Base-by-base conservation (phyloP, 345 rosid species). In the Microcos paniculata region DNA sequence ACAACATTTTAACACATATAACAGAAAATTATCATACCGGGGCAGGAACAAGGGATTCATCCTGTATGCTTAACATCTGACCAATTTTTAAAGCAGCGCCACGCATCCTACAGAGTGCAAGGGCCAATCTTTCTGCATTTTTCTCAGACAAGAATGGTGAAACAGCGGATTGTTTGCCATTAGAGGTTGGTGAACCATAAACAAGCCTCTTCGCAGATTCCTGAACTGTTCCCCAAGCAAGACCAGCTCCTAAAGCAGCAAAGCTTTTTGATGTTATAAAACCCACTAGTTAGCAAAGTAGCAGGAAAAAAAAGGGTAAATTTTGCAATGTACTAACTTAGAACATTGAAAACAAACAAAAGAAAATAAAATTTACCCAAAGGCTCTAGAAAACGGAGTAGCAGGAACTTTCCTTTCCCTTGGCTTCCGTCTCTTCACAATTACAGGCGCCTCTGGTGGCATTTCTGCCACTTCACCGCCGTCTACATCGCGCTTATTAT, bases 51-150 rank as follows among this genome's bases (percentile, higher is more conserved):
- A 96, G 97, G 76, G 93, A 88, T 84, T 96, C 98, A 68, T 96
- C 98, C 77, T 96, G 99, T 72, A 93, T 96, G 80, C 99, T 96
- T 83, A 96, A 80, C 99, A 93, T 96, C 82, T 96, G 98, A 8
- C 99, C 99, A 14, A 96, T 64, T 77, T 96, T 96, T 65, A 96
- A 97, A 4, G 98, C 99, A 57, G 99, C 99, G 56, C 99, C 99
- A 81, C 97, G 99, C 98, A 93, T 93, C 85, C 93, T 87, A 82
- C 99, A 96, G 24, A 96, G 77, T 6, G 95, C 94, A 64, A 90
- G 89, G 70, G 98, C 97, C 84, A 96, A 84, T 62, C 97, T 94
- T 68, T 96, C 98, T 12, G 99, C 99, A 86, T 96, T 93, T 68
- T 88, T 89, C 52, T 96, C 88, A 30, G 97, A 92, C 69, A 96